phyloP scores from a whole-genome alignment of 148 eudicot genomes.

The Arbutus unedo region DNA sequence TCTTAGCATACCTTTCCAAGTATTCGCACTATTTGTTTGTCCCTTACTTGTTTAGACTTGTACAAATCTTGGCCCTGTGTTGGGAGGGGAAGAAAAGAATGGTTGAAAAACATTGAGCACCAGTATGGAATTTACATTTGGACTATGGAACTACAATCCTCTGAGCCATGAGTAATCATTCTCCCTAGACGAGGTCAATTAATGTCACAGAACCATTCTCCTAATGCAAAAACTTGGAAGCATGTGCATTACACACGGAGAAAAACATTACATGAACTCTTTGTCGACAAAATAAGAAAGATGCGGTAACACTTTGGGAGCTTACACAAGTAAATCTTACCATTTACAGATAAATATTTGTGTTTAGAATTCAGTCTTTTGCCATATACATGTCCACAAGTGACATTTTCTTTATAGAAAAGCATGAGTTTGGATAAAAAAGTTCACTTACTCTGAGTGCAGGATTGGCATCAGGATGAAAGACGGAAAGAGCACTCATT shows the following conservation, averaged over 20 bases:
- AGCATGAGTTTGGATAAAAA: background rate
- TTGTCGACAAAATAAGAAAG: background rate
- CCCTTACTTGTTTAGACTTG: constrained; percentile 92
- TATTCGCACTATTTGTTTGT: constrained; percentile 93
- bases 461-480: constrained; percentile 99
- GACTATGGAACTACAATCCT: background rate
- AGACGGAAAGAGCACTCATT: constrained; percentile 92
- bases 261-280: background rate
- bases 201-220: background rate
- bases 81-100: constrained; percentile 13
- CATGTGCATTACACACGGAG: too few species aligned
- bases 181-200: background rate
- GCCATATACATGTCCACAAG: background rate
- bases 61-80: constrained; percentile 89
- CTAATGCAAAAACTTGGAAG: too few species aligned
- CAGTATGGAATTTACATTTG: background rate
- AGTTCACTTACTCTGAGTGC: constrained; percentile 78
- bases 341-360: background rate
- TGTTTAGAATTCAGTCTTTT: background rate
- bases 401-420: background rate
- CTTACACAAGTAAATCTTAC: background rate
- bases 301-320: background rate
- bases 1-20: constrained; percentile 73
- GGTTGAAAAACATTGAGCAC: background rate
- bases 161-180: background rate